Conservation (phyloP, 2,329 filamentous ascomycete genomes). For the Neopestalotiopsis sp. region DNA sequence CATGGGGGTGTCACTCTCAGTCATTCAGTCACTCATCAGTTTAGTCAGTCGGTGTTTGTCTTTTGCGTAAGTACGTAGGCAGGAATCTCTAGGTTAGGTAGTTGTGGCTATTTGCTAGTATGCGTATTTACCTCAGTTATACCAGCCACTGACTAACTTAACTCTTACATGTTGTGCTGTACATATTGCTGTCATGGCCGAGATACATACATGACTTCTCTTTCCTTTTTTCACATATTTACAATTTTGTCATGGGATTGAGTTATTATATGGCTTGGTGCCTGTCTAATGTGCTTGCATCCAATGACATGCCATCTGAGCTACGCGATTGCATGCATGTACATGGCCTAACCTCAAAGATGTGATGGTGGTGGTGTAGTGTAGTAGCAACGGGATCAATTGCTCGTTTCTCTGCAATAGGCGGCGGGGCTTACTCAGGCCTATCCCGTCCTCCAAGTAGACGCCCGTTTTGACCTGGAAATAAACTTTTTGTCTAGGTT, state of each 20-base stretch:
- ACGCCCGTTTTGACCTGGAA: background rate
- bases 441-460: background rate
- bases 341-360: too few species aligned
- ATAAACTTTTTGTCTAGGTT: background rate
- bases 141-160: too few species aligned
- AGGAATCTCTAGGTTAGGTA: too few species aligned
- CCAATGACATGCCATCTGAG: background rate
- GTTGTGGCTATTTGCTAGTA: too few species aligned
- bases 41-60: too few species aligned
- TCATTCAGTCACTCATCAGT: too few species aligned
- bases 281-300: background rate
- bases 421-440: slow-evolving; percentile 7
- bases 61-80: too few species aligned
- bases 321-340: background rate
- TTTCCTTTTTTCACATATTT: background rate
- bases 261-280: background rate
- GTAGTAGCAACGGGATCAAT: background rate
- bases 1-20: too few species aligned
- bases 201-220: too few species aligned
- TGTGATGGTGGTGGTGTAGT: background rate
- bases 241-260: background rate
- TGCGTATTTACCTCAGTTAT: too few species aligned
- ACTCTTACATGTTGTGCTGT: too few species aligned
- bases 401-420: background rate
- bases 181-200: too few species aligned